Base-by-base conservation (phyloP, 129 eudicot genomes). In the Centrapalus pauciflorus region DNA sequence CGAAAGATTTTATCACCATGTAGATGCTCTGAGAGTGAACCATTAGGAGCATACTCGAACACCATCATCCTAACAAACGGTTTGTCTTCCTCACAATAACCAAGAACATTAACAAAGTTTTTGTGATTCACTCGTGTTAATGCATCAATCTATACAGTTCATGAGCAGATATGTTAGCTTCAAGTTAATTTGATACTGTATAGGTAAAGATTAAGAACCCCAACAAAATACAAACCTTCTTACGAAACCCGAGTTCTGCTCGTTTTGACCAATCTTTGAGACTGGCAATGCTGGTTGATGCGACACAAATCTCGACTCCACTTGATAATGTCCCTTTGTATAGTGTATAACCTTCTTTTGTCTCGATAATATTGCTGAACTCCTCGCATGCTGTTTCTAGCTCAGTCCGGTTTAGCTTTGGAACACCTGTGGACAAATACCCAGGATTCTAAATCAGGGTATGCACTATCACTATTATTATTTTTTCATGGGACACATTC, bases 341-440 rank as follows among this genome's bases (percentile, higher is more conserved):
- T 37, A 93, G 17, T 29, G 82, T 82, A 66, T 55, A 76, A 61
- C 73, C 64, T 51, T 93, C 95, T 34, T 45, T 63, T 12, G 83
- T 71, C 49, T 59, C 72, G 13, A 93, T 80, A 24, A 93, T 93
- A 62, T 93, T 93, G 86, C 96, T 88, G 63, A 93, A 93, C 70
- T 93, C 96, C 82, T 93, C 99, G 14, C 99, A 93, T 12, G 99
- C 96, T 2, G 87, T 80, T 84, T 93, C 99, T 34, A 93, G 91
- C 83, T 93, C 96, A 8, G 45, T 30, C 24, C 87, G 82, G 66
- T 93, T 84, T 55, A 93, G 80, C 86, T 89, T 89, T n/a, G 99
- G 99, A 24, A 93, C 96, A 40, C 96, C 99, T 86, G 79, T 12
- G 33, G 21, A 63, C 21, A 34, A 11, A 45, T 13, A 38, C 10